phyloP scores from a whole-genome alignment of 441 rosid genomes.

The Gossypium trilobum region DNA sequence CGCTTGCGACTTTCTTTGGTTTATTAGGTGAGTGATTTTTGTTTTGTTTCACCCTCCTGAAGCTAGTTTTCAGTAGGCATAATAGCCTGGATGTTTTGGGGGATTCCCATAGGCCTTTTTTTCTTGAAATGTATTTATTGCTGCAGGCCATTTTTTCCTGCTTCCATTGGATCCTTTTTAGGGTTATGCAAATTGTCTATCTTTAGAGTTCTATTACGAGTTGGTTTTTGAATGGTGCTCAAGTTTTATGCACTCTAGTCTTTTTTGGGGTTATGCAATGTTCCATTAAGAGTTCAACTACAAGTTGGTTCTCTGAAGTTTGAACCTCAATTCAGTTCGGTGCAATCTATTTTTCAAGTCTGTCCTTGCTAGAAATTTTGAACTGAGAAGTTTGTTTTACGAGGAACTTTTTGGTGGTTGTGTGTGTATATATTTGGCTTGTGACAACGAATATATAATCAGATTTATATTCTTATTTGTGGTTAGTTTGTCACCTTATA shows the following conservation, averaged over 20 bases:
- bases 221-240: background rate
- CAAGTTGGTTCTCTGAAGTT: background rate
- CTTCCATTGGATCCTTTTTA: background rate
- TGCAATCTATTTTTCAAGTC: background rate
- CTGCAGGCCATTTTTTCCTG: background rate
- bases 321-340: background rate
- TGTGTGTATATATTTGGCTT: background rate
- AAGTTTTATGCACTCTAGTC: background rate
- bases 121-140: background rate
- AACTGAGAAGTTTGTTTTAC: background rate
- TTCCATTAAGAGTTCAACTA: background rate
- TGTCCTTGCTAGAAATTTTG: background rate
- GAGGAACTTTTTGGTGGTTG: background rate
- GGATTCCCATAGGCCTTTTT: background rate
- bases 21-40: slow-evolving; percentile 3
- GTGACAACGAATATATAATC: background rate
- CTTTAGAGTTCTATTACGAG: background rate
- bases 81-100: background rate
- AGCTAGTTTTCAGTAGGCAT: background rate
- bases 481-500: background rate
- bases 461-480: background rate
- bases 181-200: background rate
- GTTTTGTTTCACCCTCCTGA: background rate
- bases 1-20: background rate
- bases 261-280: background rate